Base-by-base conservation (phyloP, 1,284 basidiomycete genomes). In the Golubevia sp. region DNA sequence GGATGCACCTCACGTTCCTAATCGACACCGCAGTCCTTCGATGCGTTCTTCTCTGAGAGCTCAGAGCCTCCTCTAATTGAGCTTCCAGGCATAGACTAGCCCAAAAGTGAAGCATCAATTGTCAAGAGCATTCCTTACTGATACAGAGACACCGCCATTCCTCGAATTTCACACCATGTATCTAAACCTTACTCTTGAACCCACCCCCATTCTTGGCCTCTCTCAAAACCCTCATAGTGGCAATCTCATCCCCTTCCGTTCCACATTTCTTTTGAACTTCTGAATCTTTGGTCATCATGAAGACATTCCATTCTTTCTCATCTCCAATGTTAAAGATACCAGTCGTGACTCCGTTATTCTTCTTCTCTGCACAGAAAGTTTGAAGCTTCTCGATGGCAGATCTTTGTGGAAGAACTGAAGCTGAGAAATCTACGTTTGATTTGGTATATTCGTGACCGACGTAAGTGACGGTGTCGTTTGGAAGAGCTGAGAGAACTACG, bases 271-370 rank as follows among this genome's bases (percentile, higher is more conserved):
- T 59, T n/a, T 67, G 58, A 25, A 81, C 74, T 26, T 67, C 62
- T 0, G 30, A 11, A 38, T 83, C 80, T 0, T 64, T n/a, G n/a
- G 68, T 64, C 0, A 80, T 55, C 81, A 82, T 80, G 57, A 83
- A 83, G 0, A 75, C 73, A 51, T 83, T 83, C 52, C 82, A 79
- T n/a, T 49, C 20, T 84, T 91, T 92, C 86, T 95, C 93, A 71
- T 95, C 90, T 0, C 87, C 90, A 58, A 95, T 91, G 0, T 92
- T 93, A 25, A 91, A 91, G 71, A 89, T 84, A n/a, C 92, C 92
- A 1, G 90, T 89, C 1, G 90, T 92, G 26, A 88, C 79, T 63
- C 87, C 78, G 69, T 90, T 88, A 34, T 82, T 79, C 27, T 63
- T 66, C 1, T 50, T 48, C 15, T 30, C n/a, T 8, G 38, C 58